Evolutionary conservation across 202 grass and related monocot species (phyloP).

Genomic region (Musa balbisiana): DNA sequence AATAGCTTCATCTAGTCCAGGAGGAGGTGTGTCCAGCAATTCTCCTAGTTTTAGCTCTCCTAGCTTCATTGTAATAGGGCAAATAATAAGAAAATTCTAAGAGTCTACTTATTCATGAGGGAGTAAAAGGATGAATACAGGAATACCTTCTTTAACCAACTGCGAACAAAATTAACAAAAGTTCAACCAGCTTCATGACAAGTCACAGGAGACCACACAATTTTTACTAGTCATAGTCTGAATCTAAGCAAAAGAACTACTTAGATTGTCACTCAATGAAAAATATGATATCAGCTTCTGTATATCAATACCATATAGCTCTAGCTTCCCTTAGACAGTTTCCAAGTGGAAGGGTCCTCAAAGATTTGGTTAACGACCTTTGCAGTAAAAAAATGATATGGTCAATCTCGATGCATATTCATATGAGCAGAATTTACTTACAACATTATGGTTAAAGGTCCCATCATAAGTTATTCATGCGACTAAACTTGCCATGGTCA

Average conservation of each 20-base stretch:
- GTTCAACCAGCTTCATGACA: background rate
- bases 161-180: conserved; percentile 1
- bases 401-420: background rate
- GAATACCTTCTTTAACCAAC: background rate
- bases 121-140: background rate
- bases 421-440: background rate
- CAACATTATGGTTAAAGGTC: background rate
- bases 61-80: conserved; percentile 48
- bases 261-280: background rate
- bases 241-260: background rate
- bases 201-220: background rate
- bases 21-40: conserved; percentile 75
- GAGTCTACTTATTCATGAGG: conserved; percentile 10
- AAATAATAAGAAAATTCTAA: conserved; percentile 7
- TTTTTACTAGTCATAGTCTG: background rate
- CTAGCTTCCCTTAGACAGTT: background rate
- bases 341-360: background rate
- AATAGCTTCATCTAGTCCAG: conserved; percentile 92
- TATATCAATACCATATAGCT: background rate
- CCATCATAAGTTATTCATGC: background rate
- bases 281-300: background rate
- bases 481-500: background rate
- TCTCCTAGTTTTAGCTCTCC: conserved; percentile 93
- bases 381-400: no score
- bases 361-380: background rate